Evolutionary conservation across 2,329 filamentous ascomycete genomes (phyloP).

Genomic region (Scortechinia acanthostroma): DNA sequence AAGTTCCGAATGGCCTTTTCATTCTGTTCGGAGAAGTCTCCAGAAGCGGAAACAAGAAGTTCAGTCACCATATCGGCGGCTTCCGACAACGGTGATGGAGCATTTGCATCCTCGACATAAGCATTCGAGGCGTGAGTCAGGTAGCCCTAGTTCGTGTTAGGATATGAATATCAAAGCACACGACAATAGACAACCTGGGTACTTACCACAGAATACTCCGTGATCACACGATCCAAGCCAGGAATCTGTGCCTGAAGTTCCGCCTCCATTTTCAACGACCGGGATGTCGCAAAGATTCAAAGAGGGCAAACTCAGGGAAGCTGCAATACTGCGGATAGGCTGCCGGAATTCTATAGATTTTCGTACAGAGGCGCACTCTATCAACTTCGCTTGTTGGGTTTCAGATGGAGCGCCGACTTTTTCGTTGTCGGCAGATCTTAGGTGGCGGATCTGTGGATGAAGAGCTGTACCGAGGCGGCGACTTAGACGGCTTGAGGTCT

Average conservation of each 20-base stretch:
- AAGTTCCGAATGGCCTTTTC: constrained; percentile 74
- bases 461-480: too few species aligned
- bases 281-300: too few species aligned
- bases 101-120: constrained; percentile 64
- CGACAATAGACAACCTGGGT: too few species aligned
- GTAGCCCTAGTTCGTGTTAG: constrained; percentile 51
- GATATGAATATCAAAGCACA: not conserved
- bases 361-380: too few species aligned
- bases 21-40: constrained; percentile 65
- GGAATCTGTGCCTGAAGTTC: not conserved
- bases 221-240: constrained; percentile 65
- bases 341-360: too few species aligned
- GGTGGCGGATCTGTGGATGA: too few species aligned
- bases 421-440: too few species aligned
- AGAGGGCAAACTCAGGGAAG: too few species aligned
- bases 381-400: too few species aligned
- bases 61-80: constrained; percentile 80
- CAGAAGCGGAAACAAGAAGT: constrained; percentile 86
- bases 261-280: not conserved
- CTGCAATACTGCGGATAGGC: too few species aligned
- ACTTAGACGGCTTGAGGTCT: too few species aligned
- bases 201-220: constrained; percentile 70
- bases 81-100: constrained; percentile 72
- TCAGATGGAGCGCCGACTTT: too few species aligned
- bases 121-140: constrained; percentile 84